These are phyloP conservation scores for Amanita phalloides DNA, from an alignment of 768 basidiomycete genomes.

Conservation along the genomic window DNA sequence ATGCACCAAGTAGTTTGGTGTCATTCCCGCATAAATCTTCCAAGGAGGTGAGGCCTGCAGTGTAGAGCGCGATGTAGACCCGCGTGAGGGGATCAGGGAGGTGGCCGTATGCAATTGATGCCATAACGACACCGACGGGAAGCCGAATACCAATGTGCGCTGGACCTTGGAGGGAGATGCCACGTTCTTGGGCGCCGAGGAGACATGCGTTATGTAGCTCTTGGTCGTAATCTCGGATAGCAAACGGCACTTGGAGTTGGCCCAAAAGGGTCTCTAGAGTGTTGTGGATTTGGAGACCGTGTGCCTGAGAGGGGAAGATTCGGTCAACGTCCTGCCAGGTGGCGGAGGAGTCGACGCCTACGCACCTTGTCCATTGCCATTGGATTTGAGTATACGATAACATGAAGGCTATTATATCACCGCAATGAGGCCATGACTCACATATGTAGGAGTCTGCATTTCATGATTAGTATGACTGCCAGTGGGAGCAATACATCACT, in stretches of 20 bases:
- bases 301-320: no score
- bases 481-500: no score
- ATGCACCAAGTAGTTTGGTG: constrained; percentile 16
- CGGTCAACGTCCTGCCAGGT: no score
- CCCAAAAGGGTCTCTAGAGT: neutral
- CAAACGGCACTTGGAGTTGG: neutral
- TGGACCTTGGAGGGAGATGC: constrained; percentile 15
- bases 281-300: neutral
- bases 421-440: no score
- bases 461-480: no score
- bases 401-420: no score
- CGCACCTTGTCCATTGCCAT: no score
- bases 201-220: constrained; percentile 12
- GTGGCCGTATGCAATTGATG: constrained; percentile 17
- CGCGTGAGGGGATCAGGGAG: constrained; percentile 16
- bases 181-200: constrained; percentile 12
- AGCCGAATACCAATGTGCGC: constrained; percentile 16
- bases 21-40: constrained; percentile 25
- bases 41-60: constrained; percentile 21
- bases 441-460: no score
- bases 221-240: constrained; percentile 1
- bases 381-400: no score
- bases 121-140: constrained; percentile 19
- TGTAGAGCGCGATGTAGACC: constrained; percentile 28
- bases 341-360: no score